Evolutionary conservation across 2,329 filamentous ascomycete species (phyloP).

Genomic region (Botrytis pseudocinerea): DNA sequence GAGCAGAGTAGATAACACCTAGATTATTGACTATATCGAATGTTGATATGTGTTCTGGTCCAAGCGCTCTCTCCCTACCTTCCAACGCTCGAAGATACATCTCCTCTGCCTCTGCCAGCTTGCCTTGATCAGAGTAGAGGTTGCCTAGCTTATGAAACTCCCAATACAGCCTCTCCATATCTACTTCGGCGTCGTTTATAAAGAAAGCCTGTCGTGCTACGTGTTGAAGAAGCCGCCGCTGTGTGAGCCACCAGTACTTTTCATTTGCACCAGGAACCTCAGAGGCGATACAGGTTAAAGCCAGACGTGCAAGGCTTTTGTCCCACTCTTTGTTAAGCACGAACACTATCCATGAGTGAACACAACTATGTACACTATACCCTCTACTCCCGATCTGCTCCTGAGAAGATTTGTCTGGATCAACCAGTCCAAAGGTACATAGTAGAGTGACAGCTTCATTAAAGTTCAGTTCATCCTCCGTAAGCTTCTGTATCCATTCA

Average conservation of each 20-base stretch:
- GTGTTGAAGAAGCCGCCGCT: conserved; percentile 32
- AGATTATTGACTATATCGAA: conserved; percentile 21
- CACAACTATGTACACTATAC: conserved; percentile 30
- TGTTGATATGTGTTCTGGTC: conserved; percentile 3
- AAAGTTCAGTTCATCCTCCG: conserved; percentile 25
- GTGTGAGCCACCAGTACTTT: conserved; percentile 27
- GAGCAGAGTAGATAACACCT: conserved; percentile 30
- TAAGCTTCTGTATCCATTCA: conserved; percentile 26
- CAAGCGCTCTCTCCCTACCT: conserved; percentile 21
- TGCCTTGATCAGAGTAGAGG: conserved; percentile 17
- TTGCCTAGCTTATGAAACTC: conserved; percentile 12
- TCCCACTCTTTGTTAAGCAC: conserved; percentile 28
- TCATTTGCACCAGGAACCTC: conserved; percentile 23
- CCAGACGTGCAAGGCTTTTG: conserved; percentile 19
- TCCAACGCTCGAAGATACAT: conserved; percentile 24
- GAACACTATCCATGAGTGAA: conserved; percentile 25
- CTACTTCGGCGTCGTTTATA: conserved; percentile 25
- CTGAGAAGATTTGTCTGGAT: conserved; percentile 23
- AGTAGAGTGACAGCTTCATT: conserved; percentile 25
- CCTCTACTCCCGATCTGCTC: conserved; percentile 20
- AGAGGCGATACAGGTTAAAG: conserved; percentile 22
- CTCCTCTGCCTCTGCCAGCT: conserved; percentile 27
- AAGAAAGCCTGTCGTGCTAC: conserved; percentile 12
- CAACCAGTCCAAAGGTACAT: conserved; percentile 26
- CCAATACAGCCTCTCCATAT: conserved; percentile 21